Conservation (phyloP, 768 basidiomycete genomes). For the Naganishia onofrii region DNA sequence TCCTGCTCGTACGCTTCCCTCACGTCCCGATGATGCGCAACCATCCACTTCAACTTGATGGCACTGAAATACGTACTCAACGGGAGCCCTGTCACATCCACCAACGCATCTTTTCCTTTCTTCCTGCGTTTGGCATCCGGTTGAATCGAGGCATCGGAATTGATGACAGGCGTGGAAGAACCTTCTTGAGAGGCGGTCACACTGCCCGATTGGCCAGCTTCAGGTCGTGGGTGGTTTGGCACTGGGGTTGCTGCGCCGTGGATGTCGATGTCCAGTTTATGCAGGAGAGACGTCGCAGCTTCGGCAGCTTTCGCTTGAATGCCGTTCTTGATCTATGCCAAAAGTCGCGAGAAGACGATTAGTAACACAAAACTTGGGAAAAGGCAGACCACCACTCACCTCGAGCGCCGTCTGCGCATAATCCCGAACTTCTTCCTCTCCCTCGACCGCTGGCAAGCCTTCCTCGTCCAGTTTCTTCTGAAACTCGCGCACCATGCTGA, state of each 20-base stretch:
- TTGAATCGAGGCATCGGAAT: slow-evolving; percentile 13
- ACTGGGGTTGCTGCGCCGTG: slow-evolving; percentile 7
- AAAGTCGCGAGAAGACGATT: not conserved
- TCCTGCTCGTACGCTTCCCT: slow-evolving; percentile 73
- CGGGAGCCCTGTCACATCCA: slow-evolving; percentile 71
- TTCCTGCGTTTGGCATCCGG: slow-evolving; percentile 34
- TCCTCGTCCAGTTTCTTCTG: slow-evolving; percentile 67
- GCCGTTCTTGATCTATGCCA: slow-evolving; percentile 12
- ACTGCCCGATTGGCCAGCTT: slow-evolving; percentile 14
- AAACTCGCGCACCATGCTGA: slow-evolving; percentile 75
- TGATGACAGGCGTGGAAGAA: slow-evolving; percentile 21
- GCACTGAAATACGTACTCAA: slow-evolving; percentile 97
- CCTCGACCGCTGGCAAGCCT: slow-evolving; percentile 62
- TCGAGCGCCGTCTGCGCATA: slow-evolving; percentile 54
- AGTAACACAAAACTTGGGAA: slow-evolving; percentile 2
- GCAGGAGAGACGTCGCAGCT: not conserved
- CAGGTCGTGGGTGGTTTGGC: not conserved
- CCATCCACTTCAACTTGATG: slow-evolving; percentile 95
- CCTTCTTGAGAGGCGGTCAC: slow-evolving; percentile 7
- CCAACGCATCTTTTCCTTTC: slow-evolving; percentile 46
- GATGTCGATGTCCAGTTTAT: slow-evolving; percentile 11
- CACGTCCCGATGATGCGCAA: slow-evolving; percentile 77
- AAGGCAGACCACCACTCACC: not conserved
- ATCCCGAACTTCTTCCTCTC: slow-evolving; percentile 66
- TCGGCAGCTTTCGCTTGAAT: slow-evolving; percentile 18